Base-by-base conservation (phyloP, 129 eudicot species). In the Centrapalus pauciflorus region DNA sequence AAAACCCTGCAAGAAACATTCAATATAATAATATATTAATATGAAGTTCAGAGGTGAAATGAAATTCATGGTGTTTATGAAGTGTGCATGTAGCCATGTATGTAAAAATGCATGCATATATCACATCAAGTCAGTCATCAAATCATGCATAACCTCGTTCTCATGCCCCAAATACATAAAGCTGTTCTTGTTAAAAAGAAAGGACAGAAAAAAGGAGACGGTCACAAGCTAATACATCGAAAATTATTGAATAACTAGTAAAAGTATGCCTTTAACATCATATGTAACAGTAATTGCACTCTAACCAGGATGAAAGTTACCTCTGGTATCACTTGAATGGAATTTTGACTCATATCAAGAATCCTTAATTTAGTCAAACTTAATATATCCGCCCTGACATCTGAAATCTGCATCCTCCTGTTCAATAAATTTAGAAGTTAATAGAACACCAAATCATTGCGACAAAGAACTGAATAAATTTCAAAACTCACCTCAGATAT, bases 321-420 rank as follows among this genome's bases (percentile, higher is more conserved):
- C 95, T 73, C 79, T 16, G 99, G 96, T 74, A 93, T 75, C 27
- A 69, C 68, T 40, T 79, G 80, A 76, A 93, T 72, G 52, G 84
- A 71, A 72, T 93, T 93, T 65, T 88, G 98, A 76, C 96, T 84
- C 85, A 88, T 71, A 79, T 88, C 96, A 72, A 88, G 96, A 79
- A 85, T 60, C 74, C 77, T 77, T 75, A 88, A 60, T 67, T 80
- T 77, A 70, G 81, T 82, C 40, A 83, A 72, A 40, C 49, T 62
- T 56, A 78, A 1, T 65, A 85, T 43, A 60, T 88, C 96, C 8
- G 66, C 60, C n/a, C 95, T 87, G 65, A 89, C 77, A 67, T 81
- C 92, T 64, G 82, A 77, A 72, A 89, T 68, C 28, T 72, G 87
- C 82, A 89, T 83, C 81, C 99, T 76, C 64, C 99, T 93, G 88